These are phyloP conservation scores for Emmonsiellopsis sp. DNA, from an alignment of 2,329 filamentous ascomycete species.

Conservation along the genomic window DNA sequence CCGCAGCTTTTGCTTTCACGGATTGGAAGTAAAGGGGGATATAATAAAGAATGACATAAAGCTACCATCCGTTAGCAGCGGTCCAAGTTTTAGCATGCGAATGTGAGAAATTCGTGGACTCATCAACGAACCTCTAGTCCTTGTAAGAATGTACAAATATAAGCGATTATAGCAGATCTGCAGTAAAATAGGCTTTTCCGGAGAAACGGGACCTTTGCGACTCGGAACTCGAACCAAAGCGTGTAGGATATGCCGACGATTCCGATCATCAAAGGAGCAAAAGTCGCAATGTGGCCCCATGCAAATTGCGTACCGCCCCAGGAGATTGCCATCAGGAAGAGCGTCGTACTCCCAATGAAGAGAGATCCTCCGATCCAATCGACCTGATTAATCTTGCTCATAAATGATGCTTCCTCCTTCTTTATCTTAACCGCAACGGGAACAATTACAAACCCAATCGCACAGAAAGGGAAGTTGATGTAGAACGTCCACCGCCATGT, in stretches of 20 bases:
- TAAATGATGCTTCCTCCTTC: slow-evolving; percentile 36
- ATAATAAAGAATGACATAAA: slow-evolving; percentile 48
- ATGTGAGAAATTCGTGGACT: neutral
- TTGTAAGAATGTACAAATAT: slow-evolving; percentile 1
- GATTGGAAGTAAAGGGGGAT: slow-evolving; percentile 35
- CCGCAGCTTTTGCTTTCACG: slow-evolving; percentile 44
- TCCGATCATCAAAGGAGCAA: slow-evolving; percentile 53
- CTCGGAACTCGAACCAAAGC: neutral
- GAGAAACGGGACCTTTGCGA: neutral
- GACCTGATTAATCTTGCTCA: slow-evolving; percentile 43
- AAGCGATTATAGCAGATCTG: slow-evolving; percentile 1
- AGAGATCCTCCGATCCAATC: slow-evolving; percentile 56
- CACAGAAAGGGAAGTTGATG: slow-evolving; percentile 52
- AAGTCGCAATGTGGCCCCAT: slow-evolving; percentile 53
- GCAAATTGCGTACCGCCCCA: slow-evolving; percentile 58
- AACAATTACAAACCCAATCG: slow-evolving; percentile 39
- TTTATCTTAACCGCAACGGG: slow-evolving; percentile 45
- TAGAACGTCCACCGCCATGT: slow-evolving; percentile 57
- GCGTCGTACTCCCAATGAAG: slow-evolving; percentile 51
- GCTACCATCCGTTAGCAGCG: slow-evolving; percentile 12
- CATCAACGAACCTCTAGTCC: slow-evolving; percentile 22
- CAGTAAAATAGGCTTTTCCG: slow-evolving; percentile 1
- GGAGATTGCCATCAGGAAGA: slow-evolving; percentile 52
- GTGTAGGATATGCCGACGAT: slow-evolving; percentile 33
- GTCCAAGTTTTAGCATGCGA: too few species aligned